Evolutionary conservation across 768 basidiomycete genomes (phyloP).

Genomic region (Suillus alpinus): DNA sequence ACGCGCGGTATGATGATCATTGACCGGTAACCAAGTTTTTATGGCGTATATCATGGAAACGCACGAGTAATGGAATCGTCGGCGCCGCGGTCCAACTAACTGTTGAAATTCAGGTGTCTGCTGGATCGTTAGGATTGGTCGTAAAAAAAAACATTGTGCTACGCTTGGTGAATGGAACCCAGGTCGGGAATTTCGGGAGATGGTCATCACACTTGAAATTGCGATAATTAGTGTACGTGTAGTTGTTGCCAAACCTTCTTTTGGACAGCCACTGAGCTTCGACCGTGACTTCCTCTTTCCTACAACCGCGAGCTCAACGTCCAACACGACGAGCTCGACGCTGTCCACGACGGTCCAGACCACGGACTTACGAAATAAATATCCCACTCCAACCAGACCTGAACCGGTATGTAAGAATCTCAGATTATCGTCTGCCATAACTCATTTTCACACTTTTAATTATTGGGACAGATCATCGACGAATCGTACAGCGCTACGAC

Average conservation of each 20-base stretch:
- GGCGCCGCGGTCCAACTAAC: no score
- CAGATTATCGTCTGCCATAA: background rate
- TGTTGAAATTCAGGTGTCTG: background rate
- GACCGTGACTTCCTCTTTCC: background rate
- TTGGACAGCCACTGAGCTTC: background rate
- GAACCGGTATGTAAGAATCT: background rate
- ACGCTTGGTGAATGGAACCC: background rate
- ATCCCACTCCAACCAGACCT: no score
- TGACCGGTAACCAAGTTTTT: background rate
- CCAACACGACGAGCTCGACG: slow-evolving; percentile 1
- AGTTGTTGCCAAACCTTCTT: background rate
- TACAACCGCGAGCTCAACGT: background rate
- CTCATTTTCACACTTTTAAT: background rate
- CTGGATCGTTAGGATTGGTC: slow-evolving; percentile 3
- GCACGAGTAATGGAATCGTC: background rate
- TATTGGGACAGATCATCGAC: background rate
- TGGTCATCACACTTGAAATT: background rate
- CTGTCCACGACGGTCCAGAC: background rate
- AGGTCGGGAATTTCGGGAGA: background rate
- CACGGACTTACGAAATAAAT: background rate
- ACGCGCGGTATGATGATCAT: background rate
- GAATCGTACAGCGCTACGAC: background rate
- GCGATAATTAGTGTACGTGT: background rate
- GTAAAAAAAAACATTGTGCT: background rate
- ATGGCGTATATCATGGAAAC: slow-evolving; percentile 1